Conservation (phyloP, 805 yeast genomes). For the Candida vartiovaarae region DNA sequence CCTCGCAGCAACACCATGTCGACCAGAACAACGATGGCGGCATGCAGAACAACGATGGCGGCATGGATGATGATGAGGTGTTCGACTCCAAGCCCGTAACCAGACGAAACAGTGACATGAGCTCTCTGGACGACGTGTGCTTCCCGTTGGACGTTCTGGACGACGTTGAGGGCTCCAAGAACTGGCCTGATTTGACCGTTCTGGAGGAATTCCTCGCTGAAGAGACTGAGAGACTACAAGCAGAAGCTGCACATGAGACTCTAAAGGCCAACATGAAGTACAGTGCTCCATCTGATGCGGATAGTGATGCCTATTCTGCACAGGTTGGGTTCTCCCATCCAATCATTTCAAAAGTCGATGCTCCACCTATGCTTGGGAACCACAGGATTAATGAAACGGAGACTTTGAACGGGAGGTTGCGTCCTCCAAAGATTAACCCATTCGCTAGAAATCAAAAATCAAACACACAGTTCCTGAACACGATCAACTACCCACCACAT, state of each 20-base stretch:
- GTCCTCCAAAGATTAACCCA: slow-evolving; percentile 72
- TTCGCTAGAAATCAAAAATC: slow-evolving; percentile 43
- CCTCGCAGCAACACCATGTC: not conserved
- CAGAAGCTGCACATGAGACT: slow-evolving; percentile 32
- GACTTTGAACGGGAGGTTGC: slow-evolving; percentile 51
- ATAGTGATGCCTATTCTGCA: slow-evolving; percentile 19
- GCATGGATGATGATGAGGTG: slow-evolving; percentile 22
- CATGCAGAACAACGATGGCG: slow-evolving; percentile 1
- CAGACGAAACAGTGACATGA: slow-evolving; percentile 40
- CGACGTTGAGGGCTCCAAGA: slow-evolving; percentile 22
- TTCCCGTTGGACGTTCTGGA: slow-evolving; percentile 49
- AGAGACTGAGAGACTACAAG: slow-evolving; percentile 47
- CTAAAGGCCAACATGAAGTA: slow-evolving; percentile 27
- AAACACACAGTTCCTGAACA: slow-evolving; percentile 18
- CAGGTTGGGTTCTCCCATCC: slow-evolving; percentile 36
- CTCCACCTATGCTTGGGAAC: slow-evolving; percentile 28
- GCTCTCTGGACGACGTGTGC: slow-evolving; percentile 89
- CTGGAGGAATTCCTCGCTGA: slow-evolving; percentile 71
- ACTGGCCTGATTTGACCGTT: slow-evolving; percentile 82
- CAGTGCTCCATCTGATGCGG: slow-evolving; percentile 22
- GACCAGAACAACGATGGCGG: slow-evolving; percentile 1
- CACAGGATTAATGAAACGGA: slow-evolving; percentile 50
- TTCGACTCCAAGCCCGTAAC: slow-evolving; percentile 37
- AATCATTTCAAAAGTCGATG: slow-evolving; percentile 36
- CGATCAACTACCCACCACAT: slow-evolving; percentile 35